Evolutionary conservation across 2,329 filamentous ascomycete species (phyloP).

Genomic region (Clarireedia homoeocarpa): DNA sequence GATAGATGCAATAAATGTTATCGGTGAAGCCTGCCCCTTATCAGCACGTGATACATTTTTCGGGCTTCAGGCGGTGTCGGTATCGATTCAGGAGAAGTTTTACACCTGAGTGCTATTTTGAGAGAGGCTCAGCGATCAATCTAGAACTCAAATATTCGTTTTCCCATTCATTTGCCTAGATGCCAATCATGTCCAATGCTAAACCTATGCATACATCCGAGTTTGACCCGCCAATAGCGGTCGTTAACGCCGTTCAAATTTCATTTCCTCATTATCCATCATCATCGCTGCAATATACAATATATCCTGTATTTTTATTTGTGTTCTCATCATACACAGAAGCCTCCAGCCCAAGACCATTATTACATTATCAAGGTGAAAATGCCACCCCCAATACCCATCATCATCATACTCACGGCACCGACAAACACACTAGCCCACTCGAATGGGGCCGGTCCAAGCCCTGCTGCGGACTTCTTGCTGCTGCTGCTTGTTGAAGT

Average conservation of each 20-base stretch:
- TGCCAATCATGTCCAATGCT: too few species aligned
- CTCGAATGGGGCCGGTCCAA: conserved; percentile 21
- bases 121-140: too few species aligned
- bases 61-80: too few species aligned
- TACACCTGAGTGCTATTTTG: too few species aligned
- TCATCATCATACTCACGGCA: conserved; percentile 14
- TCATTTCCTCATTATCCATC: background rate
- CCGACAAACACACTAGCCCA: conserved; percentile 22
- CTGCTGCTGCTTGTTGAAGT: conserved; percentile 8
- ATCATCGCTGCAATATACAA: background rate
- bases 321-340: background rate
- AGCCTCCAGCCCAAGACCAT: background rate
- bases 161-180: too few species aligned
- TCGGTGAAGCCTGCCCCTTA: background rate
- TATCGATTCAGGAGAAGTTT: too few species aligned
- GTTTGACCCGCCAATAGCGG: background rate
- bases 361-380: conserved; percentile 14
- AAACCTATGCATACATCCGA: too few species aligned
- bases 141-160: too few species aligned
- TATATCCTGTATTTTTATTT: background rate
- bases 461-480: conserved; percentile 21
- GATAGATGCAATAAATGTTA: too few species aligned
- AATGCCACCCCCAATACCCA: conserved; percentile 23
- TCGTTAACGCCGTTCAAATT: background rate
- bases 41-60: background rate